Percentiles rank a stretch among this genome's conserved stretches.
Conservation (phyloP, 2,329 filamentous ascomycete genomes). For the Laburnicola sp. region DNA sequence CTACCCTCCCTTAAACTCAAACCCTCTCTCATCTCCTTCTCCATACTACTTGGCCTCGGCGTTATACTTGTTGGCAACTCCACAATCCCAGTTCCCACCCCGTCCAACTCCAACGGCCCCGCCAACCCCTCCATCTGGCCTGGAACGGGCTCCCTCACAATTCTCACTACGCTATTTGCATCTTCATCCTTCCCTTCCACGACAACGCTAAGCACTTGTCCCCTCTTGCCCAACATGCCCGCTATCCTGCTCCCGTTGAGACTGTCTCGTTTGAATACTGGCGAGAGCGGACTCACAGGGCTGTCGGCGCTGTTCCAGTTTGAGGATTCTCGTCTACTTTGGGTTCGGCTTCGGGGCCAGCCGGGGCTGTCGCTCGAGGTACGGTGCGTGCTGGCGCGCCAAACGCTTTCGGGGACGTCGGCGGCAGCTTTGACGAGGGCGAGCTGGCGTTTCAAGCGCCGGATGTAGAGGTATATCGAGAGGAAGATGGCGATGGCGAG, state of each 20-base stretch:
- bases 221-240: constrained; percentile 22
- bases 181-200: constrained; percentile 30
- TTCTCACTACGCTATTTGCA: background rate
- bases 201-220: constrained; percentile 26
- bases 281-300: constrained; percentile 19
- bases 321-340: background rate
- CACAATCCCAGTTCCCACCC: constrained; percentile 16
- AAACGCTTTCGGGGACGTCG: constrained; percentile 17
- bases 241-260: constrained; percentile 9
- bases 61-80: constrained; percentile 29
- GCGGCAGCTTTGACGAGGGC: constrained; percentile 21
- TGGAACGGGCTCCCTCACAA: constrained; percentile 26
- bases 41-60: constrained; percentile 23
- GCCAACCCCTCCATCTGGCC: constrained; percentile 32
- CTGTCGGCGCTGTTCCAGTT: background rate
- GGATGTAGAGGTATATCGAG: constrained; percentile 28
- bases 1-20: too few relatives aligned
- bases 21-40: too few relatives aligned
- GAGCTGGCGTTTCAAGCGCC: constrained; percentile 28
- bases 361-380: constrained; percentile 3
- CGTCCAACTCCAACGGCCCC: constrained; percentile 30
- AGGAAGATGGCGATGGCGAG: constrained; percentile 19
- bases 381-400: constrained; percentile 12
- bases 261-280: constrained; percentile 5
- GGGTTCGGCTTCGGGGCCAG: constrained; percentile 1